Evolutionary conservation across 176 grass and related monocot species (phyloP), one percentile per base, ranked within the genome.

Genomic region (Musa beccarii): DNA sequence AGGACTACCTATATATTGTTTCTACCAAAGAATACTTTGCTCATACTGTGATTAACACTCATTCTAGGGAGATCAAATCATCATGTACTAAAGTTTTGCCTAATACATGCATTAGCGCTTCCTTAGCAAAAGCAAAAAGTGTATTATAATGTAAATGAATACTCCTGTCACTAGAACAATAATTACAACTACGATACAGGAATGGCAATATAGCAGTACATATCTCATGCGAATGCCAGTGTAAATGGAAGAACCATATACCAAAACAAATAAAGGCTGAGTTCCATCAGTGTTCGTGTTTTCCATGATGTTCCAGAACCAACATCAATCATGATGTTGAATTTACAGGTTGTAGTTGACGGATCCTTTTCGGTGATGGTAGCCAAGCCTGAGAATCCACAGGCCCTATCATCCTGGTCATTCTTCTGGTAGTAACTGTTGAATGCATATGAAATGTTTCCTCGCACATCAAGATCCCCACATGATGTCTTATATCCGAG

Each of bases 401-500:
- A 96, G 4, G 92, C 92, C 63, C 87, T 82, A 3, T 96, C 89
- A 24, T 96, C 92, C 71, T 96, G 92, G 54, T 92, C 92, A 53
- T 92, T 96, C 82, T 43, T 43, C 4, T 43, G 34, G 34, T 43
- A 43, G 34, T 43, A 43, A 4, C 34, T 43, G 34, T 43, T 43
- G 34, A 43, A 43, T 43, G 34, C 34, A 43, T 43, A 43, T 43
- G 34, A 43, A 43, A 43, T 43, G 34, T 43, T 43, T 43, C 34
- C 34, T 43, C 34, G 34, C 34, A 43, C 34, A 43, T 43, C 34
- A 43, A 96, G 84, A 78, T 43, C 29, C 0, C 92, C 89, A 0
- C 92, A 96, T 0, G 92, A 96, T 9, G 92, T 96, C 78, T 79
- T 89, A 76, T 92, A 96, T 3, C 92, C 92, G 8, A 96, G 84